Evolutionary conservation across 345 rosid genomes (phyloP), one percentile per base, ranked within the genome.

Genomic region (Noccaea bulbosa): DNA sequence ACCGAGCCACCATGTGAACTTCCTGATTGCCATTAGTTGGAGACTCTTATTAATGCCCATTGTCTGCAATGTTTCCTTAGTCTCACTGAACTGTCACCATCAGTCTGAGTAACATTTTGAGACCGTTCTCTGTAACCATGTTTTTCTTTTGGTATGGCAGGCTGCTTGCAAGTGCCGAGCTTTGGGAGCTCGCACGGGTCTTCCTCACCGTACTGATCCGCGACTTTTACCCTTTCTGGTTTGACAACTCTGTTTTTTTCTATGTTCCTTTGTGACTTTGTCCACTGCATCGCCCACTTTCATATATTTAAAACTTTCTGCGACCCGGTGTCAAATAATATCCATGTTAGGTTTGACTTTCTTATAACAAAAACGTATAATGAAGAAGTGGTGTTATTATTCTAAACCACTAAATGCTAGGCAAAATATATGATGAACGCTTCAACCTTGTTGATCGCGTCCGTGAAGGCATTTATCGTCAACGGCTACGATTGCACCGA

Each of bases 181-280:
- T 27, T 79, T 93, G 72, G 98, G 97, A 73, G 97, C 98, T 64
- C 88, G 91, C 39, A 79, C 87, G 0, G 85, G 84, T 72, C 96
- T 93, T 81, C 98, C 93, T 45, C 59, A 11, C 62, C 74, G 71
- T 20, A 61, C 82, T 2, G 87, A 93, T 74, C 80, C 90, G 5
- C 78, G 85, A 50, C 75, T 93, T 67, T 78, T 67, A 8, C 44
- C 84, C 11, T 84, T 87, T 71, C 69, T 82, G 62, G 44, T 69
- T 69, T 75, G 74, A 75, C 65, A 67, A 47, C 43, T 66, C 35
- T 66, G 33, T 5, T 7, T 17, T 47, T 47, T 47, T 47, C 22
- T 63, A 55, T 54, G 57, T 72, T 68, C 61, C 35, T 46, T 50
- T 24, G 49, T 67, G 33, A 40, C 57, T 53, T 24, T 27, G 30